A percentile compares a stretch with the other conserved stretches of the same genome.
Conservation (phyloP, 2,329 filamentous ascomycete species). For the Calonectria fujianensis region DNA sequence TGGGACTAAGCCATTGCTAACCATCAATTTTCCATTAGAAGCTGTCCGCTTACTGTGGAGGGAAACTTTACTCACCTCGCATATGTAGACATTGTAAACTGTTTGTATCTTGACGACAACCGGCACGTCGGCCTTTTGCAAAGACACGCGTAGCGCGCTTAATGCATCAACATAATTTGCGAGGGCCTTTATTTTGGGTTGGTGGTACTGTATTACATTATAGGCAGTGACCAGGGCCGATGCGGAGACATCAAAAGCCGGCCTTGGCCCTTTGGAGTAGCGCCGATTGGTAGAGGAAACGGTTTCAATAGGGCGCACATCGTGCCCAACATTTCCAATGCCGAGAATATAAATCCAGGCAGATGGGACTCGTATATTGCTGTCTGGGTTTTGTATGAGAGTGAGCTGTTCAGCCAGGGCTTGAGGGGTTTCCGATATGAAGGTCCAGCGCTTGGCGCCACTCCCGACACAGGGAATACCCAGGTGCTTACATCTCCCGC, state of each 20-base stretch:
- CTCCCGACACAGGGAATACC: not conserved
- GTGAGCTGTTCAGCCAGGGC: not conserved
- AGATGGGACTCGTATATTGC: not conserved
- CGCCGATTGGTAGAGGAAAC: not conserved
- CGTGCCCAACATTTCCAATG: conserved; percentile 4
- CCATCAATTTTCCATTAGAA: not conserved
- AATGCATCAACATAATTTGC: not conserved
- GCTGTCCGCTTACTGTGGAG: accelerated
- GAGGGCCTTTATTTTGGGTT: not conserved
- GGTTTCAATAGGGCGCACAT: conserved; percentile 1
- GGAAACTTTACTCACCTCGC: not conserved
- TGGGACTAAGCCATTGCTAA: conserved; percentile 14
- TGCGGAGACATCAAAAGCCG: not conserved
- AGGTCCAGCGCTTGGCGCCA: not conserved
- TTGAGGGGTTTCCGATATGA: not conserved
- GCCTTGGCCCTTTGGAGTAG: not conserved
- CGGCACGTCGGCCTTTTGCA: not conserved
- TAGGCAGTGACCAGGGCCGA: not conserved
- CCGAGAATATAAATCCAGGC: conserved; percentile 16
- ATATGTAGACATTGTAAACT: conserved; percentile 14
- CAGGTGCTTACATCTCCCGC: conserved; percentile 16
- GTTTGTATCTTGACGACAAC: not conserved
- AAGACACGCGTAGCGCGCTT: not conserved
- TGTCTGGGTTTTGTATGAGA: not conserved
- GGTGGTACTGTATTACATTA: conserved; percentile 4